phyloP scores from a whole-genome alignment of 108 stramenopile genomes.

The Bacterosira constricta region DNA sequence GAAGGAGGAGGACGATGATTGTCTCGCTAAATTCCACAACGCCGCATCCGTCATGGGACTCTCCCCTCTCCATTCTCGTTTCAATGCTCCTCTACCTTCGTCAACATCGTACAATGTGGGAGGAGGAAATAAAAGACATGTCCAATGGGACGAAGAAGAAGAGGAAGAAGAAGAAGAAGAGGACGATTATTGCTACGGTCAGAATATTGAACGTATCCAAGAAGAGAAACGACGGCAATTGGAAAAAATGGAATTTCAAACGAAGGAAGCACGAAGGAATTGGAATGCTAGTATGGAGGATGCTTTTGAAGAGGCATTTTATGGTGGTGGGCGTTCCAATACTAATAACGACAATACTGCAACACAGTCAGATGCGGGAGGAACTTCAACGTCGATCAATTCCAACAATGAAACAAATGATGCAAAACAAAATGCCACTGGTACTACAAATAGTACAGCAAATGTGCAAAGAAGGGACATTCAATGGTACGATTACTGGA shows the following conservation, averaged over 20 bases:
- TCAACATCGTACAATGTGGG: background rate
- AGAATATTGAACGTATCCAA: background rate
- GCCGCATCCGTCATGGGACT: constrained; percentile 23
- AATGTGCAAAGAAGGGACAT: constrained; percentile 14
- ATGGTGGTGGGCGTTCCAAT: background rate
- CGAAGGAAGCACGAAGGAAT: constrained; percentile 26
- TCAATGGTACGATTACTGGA: constrained; percentile 70
- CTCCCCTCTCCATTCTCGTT: constrained; percentile 26
- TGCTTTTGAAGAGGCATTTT: constrained; percentile 44
- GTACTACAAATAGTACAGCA: background rate
- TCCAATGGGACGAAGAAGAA: constrained; percentile 67
- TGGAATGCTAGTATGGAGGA: constrained; percentile 20
- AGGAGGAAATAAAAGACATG: constrained; percentile 40
- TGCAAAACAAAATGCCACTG: background rate
- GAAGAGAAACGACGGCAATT: constrained; percentile 37
- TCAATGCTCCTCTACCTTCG: constrained; percentile 2
- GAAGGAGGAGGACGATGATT: background rate
- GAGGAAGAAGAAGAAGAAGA: constrained; percentile 63
- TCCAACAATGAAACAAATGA: background rate
- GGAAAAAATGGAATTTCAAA: constrained; percentile 23
- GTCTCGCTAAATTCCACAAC: constrained; percentile 16
- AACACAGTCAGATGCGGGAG: background rate
- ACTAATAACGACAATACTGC: background rate
- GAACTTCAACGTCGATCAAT: background rate
- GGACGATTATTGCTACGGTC: constrained; percentile 41